phyloP scores from a whole-genome alignment of 2,329 filamentous ascomycete species.

The Magnaporthiopsis incrustans region DNA sequence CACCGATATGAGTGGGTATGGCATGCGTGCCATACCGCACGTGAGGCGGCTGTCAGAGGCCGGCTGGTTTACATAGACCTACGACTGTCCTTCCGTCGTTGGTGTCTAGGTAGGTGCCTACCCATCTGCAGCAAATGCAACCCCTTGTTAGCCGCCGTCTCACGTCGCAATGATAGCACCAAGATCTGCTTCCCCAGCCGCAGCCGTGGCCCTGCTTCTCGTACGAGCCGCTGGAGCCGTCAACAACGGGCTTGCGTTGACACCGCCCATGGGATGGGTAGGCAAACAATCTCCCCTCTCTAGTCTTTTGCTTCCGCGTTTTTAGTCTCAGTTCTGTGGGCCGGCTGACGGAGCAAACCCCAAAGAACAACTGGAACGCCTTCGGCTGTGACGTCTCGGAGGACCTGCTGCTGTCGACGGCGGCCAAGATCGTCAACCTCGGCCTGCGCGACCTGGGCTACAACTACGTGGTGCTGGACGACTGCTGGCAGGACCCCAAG shows the following conservation, averaged over 20 bases:
- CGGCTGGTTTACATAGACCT: background rate
- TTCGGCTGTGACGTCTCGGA: conserved; percentile 16
- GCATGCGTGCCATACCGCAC: background rate
- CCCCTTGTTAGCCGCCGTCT: background rate
- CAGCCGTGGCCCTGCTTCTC: background rate
- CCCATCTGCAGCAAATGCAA: background rate
- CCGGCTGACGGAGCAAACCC: background rate
- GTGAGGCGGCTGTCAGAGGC: background rate
- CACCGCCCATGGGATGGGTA: conserved; percentile 13
- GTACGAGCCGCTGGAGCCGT: background rate
- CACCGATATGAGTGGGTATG: background rate
- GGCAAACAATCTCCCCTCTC: background rate
- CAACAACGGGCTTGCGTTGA: conserved; percentile 12
- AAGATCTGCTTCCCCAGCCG: background rate
- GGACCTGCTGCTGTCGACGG: conserved; percentile 10
- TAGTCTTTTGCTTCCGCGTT: background rate
- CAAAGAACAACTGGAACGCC: conserved; percentile 16
- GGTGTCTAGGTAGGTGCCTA: background rate
- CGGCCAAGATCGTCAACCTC: conserved; percentile 9
- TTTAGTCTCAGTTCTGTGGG: too few species aligned
- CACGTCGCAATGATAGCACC: background rate
- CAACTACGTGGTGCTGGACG: conserved; percentile 14
- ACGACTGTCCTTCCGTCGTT: too few species aligned
- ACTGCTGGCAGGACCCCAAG: conserved; percentile 12
- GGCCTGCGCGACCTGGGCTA: conserved; percentile 13